Evolutionary conservation across 306 rosid genomes (phyloP), one percentile per base, ranked within the genome.

Genomic region (Quercus aquifolioides): DNA sequence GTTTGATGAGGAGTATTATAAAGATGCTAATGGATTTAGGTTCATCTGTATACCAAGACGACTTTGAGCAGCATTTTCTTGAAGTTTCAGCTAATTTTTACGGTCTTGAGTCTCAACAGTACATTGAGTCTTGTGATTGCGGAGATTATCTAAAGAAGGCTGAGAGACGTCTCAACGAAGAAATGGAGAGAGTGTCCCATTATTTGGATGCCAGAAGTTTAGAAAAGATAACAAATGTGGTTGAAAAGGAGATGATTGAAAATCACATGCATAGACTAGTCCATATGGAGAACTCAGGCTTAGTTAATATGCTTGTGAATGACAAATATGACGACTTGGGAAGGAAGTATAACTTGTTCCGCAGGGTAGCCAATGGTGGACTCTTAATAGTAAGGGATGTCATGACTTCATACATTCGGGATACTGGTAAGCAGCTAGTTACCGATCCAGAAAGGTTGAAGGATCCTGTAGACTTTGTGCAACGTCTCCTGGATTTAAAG

Each of bases 11-110:
- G 78, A 88, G 81, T 56, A 65, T 85, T 62, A 76, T 80, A 9
- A 85, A 88, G 81, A 88, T 88, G 89, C 83, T 88, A 26, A 79
- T 83, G 84, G 89, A 88, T 76, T 78, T 88, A 85, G 91, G 89
- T 70, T 73, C 72, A 30, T 73, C 81, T 78, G 89, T 88, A 69
- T 88, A 88, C 75, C 81, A 81, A 75, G 60, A 78, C 15, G 89
- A 88, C 76, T 85, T 88, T 76, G 91, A 88, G 84, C 84, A 83
- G 79, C 83, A 78, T 41, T 85, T 88, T 83, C 83, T 88, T 69
- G 59, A 74, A 13, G 89, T 83, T 81, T 88, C 91, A 63, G 77
- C 86, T 73, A 60, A 73, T 70, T 88, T 88, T 85, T 85, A 85
- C 69, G 46, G 87, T 71, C 30, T 78, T 14, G 91, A 88, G 77